Base-by-base conservation (phyloP, 495 filamentous ascomycete genomes). In the Aspergillus wentii region DNA sequence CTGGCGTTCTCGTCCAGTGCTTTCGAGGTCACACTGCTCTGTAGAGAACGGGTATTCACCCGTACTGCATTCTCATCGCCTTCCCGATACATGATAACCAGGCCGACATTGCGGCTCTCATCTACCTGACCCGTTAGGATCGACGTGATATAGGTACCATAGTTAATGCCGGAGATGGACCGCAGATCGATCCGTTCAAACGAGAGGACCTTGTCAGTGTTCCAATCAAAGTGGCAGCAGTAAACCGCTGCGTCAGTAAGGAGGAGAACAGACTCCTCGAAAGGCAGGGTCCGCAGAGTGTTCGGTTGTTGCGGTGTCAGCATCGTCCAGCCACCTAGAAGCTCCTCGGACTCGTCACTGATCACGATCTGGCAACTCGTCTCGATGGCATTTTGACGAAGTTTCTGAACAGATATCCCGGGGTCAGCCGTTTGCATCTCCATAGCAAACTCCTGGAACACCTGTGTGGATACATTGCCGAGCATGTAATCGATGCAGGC, bases 401-500 rank as follows among this genome's bases (percentile, higher is more conserved):
- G 75, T 46, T 82, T 87, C 23, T 76, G 71, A 55, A 95, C 78
- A 0, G 88, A 91, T 13, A 96, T 78, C 0, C 85, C 87, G 11
- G 89, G 89, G 49, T 98, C 92, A 16, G 81, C 79, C 33, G 77
- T 85, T 72, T 87, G 89, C 71, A 98, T 81, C 46, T 85, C 82
- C 3, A 82, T 75, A 54, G 94, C 86, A 48, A 96, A 98, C 36
- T 98, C 92, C 33, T 84, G 80, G 46, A 96, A 96, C 5, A 94
- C 85, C 11, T 77, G 69, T 2, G 76, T 75, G 0, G 83, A 84
- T 13, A 92, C 88, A 43, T 90, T 90, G 17, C 92, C 92, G 0
- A 96, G 74, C n/a, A 94, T 72, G 49, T 86, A 96, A 59, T 98
- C 92, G 46, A 96, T 95, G 29, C 83, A 85, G 1, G 88, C 84